Conservation (phyloP, 2,329 filamentous ascomycete genomes). For the Trichoderma koningii region DNA sequence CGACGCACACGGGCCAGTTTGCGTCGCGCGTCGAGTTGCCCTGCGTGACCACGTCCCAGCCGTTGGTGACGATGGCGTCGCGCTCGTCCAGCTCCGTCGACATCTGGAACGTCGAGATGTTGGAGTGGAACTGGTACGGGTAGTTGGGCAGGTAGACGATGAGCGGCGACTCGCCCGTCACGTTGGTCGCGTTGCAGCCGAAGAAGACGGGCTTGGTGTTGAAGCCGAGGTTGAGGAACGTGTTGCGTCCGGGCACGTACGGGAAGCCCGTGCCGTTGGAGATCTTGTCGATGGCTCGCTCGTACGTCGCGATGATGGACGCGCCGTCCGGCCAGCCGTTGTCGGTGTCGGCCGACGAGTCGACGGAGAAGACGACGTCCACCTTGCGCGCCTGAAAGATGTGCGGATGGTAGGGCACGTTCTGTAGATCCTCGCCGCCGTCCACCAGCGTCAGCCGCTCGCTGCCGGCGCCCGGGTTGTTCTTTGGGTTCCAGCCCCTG, state of each 20-base stretch:
- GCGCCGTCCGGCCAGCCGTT: conserved; percentile 63
- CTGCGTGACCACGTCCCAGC: conserved; percentile 79
- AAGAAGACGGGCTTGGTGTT: conserved; percentile 65
- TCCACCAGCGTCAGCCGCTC: conserved; percentile 72
- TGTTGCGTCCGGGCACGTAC: conserved; percentile 55
- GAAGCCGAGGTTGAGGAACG: conserved; percentile 59
- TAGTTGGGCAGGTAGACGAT: conserved; percentile 81
- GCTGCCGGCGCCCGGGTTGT: conserved; percentile 48
- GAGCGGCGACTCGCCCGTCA: conserved; percentile 61
- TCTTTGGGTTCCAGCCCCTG: conserved; percentile 51
- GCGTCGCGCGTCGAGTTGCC: conserved; percentile 74
- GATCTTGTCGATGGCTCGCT: conserved; percentile 51
- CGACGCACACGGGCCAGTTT: conserved; percentile 81
- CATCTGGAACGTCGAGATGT: conserved; percentile 75
- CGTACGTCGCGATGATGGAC: conserved; percentile 59
- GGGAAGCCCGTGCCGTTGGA: conserved; percentile 61
- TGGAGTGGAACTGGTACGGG: conserved; percentile 75
- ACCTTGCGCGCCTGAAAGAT: conserved; percentile 52
- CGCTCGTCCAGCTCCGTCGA: conserved; percentile 66
- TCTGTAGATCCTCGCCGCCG: conserved; percentile 77
- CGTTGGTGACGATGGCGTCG: conserved; percentile 81
- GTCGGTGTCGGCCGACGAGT: conserved; percentile 63
- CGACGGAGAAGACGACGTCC: conserved; percentile 65
- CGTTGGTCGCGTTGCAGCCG: conserved; percentile 60
- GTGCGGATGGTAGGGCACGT: conserved; percentile 73